A percentile compares a stretch with the other conserved stretches of the same genome.
Conservation (phyloP, 2,329 filamentous ascomycete genomes). For the Pleomassaria siparia region DNA sequence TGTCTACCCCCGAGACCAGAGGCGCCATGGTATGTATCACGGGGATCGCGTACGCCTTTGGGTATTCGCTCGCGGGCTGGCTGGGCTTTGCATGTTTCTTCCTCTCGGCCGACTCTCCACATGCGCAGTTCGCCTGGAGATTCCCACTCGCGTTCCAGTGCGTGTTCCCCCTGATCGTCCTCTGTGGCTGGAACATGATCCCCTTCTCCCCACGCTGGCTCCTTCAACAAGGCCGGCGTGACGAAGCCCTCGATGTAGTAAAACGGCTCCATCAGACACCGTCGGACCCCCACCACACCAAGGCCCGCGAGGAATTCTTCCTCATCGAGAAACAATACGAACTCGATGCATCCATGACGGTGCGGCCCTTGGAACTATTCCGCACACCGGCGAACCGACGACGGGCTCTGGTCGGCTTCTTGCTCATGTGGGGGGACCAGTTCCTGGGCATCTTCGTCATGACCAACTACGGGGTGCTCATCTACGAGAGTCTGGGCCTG, state of each 20-base stretch:
- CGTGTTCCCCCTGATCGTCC: conserved; percentile 44
- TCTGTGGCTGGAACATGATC: conserved; percentile 43
- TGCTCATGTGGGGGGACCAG: conserved; percentile 30
- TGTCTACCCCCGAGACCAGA: conserved; percentile 34
- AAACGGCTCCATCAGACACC: conserved; percentile 47
- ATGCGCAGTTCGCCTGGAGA: conserved; percentile 47
- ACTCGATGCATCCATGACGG: conserved; percentile 20
- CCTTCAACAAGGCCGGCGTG: conserved; percentile 45
- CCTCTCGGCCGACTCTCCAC: conserved; percentile 27
- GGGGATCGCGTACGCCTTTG: conserved; percentile 23
- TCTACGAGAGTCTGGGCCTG: conserved; percentile 28
- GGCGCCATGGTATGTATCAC: conserved; percentile 39
- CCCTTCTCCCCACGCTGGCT: conserved; percentile 50
- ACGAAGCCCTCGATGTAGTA: conserved; percentile 46
- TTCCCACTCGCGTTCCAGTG: conserved; percentile 50
- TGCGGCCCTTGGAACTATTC: conserved; percentile 44
- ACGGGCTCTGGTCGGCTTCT: conserved; percentile 28
- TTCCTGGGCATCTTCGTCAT: conserved; percentile 32
- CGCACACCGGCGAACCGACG: conserved; percentile 44
- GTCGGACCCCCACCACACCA: conserved; percentile 20
- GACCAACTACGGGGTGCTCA: conserved; percentile 30
- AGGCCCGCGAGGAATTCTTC: conserved; percentile 26
- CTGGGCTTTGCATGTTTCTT: conserved; percentile 36
- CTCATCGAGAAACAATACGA: conserved; percentile 27
- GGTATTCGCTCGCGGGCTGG: conserved; percentile 23